These are phyloP conservation scores for Cladophialophora yegresii DNA, from an alignment of 2,329 filamentous ascomycete species.

Conservation along the genomic window DNA sequence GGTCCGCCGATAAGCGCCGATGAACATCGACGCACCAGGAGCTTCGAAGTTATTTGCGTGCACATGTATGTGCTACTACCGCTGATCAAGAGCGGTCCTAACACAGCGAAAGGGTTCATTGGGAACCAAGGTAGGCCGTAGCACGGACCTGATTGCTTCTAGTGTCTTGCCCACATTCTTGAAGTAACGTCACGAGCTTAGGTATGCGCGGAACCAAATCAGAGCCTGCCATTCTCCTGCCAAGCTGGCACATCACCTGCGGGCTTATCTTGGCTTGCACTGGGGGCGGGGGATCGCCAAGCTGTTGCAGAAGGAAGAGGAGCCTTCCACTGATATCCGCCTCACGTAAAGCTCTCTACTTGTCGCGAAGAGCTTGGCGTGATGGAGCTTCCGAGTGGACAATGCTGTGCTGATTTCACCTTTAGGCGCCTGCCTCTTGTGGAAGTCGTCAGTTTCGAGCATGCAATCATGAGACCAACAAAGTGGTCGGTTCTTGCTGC, in stretches of 20 bases:
- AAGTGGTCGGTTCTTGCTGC: neutral
- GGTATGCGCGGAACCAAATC: neutral
- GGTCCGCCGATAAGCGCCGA: neutral
- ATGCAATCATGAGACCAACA: neutral
- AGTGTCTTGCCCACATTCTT: neutral
- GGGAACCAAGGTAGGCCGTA: neutral
- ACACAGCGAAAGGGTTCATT: neutral
- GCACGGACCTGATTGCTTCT: neutral
- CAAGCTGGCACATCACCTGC: neutral
- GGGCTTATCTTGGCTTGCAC: neutral
- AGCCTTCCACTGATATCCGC: neutral
- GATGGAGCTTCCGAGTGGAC: neutral
- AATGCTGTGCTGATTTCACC: neutral
- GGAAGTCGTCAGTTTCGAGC: neutral
- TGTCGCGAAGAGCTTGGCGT: neutral
- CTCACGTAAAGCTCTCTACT: neutral
- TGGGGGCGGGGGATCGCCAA: neutral
- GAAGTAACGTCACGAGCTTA: neutral
- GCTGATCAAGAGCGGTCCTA: neutral
- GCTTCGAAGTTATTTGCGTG: neutral
- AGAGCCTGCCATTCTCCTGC: neutral
- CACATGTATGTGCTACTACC: neutral
- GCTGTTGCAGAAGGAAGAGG: neutral
- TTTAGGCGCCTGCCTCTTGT: neutral
- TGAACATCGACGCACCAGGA: neutral